These are phyloP conservation scores for Aristolochia contorta DNA, from an alignment of 164 flowering plant species.

Conservation along the genomic window DNA sequence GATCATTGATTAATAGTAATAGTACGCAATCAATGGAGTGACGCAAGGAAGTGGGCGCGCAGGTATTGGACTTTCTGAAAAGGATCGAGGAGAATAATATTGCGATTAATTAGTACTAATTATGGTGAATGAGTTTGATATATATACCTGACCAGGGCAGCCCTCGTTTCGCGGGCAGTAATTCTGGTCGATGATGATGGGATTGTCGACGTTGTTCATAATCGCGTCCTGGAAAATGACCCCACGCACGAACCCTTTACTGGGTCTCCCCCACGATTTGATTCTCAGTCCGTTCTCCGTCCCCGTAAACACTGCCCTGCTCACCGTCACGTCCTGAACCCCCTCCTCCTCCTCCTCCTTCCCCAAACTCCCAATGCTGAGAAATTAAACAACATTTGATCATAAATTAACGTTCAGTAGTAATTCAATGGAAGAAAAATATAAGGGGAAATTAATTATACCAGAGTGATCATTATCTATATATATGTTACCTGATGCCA, in stretches of 20 bases:
- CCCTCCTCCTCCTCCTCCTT: conserved; percentile 17
- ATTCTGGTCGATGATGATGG: conserved; percentile 26
- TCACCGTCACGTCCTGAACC: conserved; percentile 22
- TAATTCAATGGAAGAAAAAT: too few relatives aligned
- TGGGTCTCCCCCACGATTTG: conserved; percentile 27
- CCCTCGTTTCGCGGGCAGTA: conserved; percentile 19
- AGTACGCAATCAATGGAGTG: not conserved
- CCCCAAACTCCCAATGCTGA: conserved; percentile 25
- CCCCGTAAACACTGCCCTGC: conserved; percentile 13
- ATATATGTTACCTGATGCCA: conserved; percentile 28
- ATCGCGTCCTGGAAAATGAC: conserved; percentile 16
- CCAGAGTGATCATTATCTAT: too few relatives aligned
- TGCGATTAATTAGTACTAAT: too few relatives aligned
- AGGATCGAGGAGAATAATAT: too few relatives aligned
- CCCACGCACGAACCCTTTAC: conserved; percentile 22
- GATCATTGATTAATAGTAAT: too few relatives aligned
- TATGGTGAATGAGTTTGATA: too few relatives aligned
- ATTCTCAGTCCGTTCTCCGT: conserved; percentile 25
- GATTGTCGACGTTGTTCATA: conserved; percentile 20
- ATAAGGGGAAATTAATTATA: too few relatives aligned
- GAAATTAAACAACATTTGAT: too few relatives aligned
- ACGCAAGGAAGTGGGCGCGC: too few relatives aligned
- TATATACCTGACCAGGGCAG: conserved; percentile 27
- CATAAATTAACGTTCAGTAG: too few relatives aligned
- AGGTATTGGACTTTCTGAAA: too few relatives aligned